phyloP scores from a whole-genome alignment of 495 filamentous ascomycete species.

The Tuber calosporum region DNA sequence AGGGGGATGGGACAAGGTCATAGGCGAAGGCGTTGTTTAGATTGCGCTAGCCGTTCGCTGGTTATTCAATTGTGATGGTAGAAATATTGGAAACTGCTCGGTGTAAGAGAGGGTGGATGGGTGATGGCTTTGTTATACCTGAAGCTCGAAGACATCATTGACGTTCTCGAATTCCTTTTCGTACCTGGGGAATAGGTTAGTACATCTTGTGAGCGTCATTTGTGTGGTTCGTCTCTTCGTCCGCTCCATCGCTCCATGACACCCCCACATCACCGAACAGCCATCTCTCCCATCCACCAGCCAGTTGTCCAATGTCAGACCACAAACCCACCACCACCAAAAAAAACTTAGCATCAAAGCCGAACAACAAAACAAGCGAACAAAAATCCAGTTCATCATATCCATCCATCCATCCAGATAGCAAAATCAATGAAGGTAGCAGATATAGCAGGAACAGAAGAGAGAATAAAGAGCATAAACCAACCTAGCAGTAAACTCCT shows the following conservation, averaged over 20 bases:
- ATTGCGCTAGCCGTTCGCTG: constrained; percentile 63
- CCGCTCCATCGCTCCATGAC: neutral
- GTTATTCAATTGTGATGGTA: constrained; percentile 7
- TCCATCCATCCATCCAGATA: neutral
- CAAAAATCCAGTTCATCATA: neutral
- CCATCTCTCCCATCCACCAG: neutral
- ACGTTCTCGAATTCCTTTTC: constrained; percentile 98
- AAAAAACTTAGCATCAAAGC: neutral
- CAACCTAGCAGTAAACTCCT: constrained; percentile 98
- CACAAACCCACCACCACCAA: neutral
- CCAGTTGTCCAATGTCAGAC: neutral
- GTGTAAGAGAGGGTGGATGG: neutral
- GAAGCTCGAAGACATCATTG: constrained; percentile 98
- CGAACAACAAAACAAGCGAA: neutral
- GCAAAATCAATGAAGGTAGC: neutral
- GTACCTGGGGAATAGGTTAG: constrained; percentile 55
- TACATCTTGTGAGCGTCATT: neutral
- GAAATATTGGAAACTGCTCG: neutral
- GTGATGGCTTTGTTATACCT: constrained; percentile 56
- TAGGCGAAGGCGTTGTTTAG: constrained; percentile 99
- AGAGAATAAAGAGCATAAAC: constrained; percentile 37
- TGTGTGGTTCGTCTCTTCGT: neutral
- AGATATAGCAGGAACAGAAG: neutral
- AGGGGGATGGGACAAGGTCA: constrained; percentile 92
- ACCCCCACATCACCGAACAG: neutral